These are phyloP conservation scores for Hypoxylon sp. DNA, from an alignment of 2,329 filamentous ascomycete species.

Conservation along the genomic window DNA sequence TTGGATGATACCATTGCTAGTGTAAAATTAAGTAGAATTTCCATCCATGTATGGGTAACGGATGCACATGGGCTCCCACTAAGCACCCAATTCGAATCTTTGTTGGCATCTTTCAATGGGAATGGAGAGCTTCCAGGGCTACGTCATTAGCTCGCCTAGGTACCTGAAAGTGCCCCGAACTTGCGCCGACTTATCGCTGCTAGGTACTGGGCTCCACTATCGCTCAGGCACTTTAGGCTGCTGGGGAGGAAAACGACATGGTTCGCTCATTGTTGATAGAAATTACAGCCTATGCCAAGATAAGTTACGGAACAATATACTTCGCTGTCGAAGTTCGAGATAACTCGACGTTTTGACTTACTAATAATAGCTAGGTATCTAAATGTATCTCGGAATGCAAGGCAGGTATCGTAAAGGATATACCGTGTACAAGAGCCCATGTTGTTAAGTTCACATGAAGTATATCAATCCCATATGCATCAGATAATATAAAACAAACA, in stretches of 20 bases:
- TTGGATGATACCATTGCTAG: conserved; percentile 36
- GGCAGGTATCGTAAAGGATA: not conserved
- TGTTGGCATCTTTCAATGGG: not conserved
- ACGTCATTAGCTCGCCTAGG: conserved; percentile 24
- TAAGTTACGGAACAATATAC: not conserved
- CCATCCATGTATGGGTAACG: not conserved
- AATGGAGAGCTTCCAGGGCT: not conserved
- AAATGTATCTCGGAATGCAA: not conserved
- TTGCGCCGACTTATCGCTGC: not conserved
- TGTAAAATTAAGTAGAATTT: not conserved
- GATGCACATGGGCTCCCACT: not conserved
- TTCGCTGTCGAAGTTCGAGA: not conserved
- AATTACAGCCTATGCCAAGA: not conserved
- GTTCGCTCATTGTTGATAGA: not conserved
- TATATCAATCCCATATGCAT: too few species aligned
- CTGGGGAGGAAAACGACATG: not conserved
- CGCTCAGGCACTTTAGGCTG: too few species aligned
- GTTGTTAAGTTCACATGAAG: not conserved
- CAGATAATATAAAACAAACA: too few species aligned
- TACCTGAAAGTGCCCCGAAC: conserved; percentile 14
- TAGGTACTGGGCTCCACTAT: not conserved
- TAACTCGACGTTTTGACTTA: not conserved
- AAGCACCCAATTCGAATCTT: not conserved
- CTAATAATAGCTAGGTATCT: not conserved
- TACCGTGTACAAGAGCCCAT: too few species aligned